Base-by-base conservation (phyloP, 1,139 yeast species). In the Pichia sp. region DNA sequence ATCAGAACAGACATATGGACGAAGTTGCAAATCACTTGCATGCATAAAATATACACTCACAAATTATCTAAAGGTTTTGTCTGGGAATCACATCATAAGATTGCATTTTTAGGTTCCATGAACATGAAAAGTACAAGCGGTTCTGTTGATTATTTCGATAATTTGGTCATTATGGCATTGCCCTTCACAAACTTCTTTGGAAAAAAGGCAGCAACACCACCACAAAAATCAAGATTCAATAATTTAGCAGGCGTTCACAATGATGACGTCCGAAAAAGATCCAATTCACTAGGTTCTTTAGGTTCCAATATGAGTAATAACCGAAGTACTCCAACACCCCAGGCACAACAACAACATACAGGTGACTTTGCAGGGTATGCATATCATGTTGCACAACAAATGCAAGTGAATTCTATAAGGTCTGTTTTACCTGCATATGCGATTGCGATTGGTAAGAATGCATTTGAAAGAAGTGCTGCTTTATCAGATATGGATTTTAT, bases 391-490 rank as follows among this genome's bases (percentile, higher is more conserved):
- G 87, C 90, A 0, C 91, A 91, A 1, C 79, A 80, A 33, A 70
- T 81, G 8, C 81, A 79, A 49, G 76, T 82, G 55, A 80, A 86
- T 19, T 79, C 85, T 2, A 80, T 82, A 36, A 71, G 82, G 44
- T 79, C 89, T 0, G 83, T 83, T 0, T 82, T 84, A 54, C 89
- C 91, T 1, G 81, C 88, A 0, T 80, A 83, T 47, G 91, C 94
- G 0, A 81, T 85, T 46, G 85, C 91, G 0, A 66, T 85, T 38
- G 93, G 93, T 2, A 74, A 88, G 56, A 83, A 80, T 61, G 87
- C 90, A 0, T 75, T 83, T 59, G 88, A 83, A 56, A 69, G 87
- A 42, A 85, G 86, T 0, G 76, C 75, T 38, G 69, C 81, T 12
- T 66, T 85, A 10, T 76, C 89, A 0, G 94, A 85, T 65, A 81